phyloP scores from a whole-genome alignment of 768 basidiomycete species.

The Leccinum fibrillosum region DNA sequence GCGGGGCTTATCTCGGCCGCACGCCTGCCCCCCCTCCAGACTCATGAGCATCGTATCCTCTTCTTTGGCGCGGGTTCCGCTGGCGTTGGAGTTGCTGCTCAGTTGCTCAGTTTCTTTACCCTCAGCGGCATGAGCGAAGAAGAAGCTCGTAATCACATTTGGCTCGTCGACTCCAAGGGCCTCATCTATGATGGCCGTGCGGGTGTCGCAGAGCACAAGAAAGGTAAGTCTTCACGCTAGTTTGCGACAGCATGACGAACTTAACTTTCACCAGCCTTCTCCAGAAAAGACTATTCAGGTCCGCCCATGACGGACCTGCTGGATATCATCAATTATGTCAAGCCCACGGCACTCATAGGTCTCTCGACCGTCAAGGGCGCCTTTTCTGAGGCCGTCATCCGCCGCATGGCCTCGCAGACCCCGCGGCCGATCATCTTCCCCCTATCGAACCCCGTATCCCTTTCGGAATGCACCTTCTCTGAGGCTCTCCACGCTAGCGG shows the following conservation, averaged over 20 bases:
- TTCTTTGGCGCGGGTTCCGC: conserved; percentile 93
- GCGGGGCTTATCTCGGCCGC: conserved; percentile 89
- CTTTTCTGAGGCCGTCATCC: conserved; percentile 68
- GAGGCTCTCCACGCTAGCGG: conserved; percentile 70
- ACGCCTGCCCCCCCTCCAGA: conserved; percentile 60
- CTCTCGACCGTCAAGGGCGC: conserved; percentile 86
- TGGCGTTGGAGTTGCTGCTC: conserved; percentile 89
- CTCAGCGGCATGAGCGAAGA: conserved; percentile 72
- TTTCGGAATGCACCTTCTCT: conserved; percentile 77
- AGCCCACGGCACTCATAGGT: conserved; percentile 87
- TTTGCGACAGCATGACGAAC: neutral
- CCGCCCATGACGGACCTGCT: conserved; percentile 71
- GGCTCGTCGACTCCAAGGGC: conserved; percentile 84
- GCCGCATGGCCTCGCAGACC: conserved; percentile 76
- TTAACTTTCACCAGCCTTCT: conserved; percentile 56
- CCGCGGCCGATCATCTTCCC: conserved; percentile 89
- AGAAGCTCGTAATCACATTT: conserved; percentile 75
- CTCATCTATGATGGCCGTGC: conserved; percentile 77
- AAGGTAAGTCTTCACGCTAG: conserved; percentile 46
- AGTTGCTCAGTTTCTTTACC: conserved; percentile 86
- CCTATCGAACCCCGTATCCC: conserved; percentile 82
- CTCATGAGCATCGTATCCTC: conserved; percentile 77
- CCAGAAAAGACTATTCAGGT: conserved; percentile 75
- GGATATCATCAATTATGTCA: conserved; percentile 76
- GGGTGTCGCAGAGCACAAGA: conserved; percentile 76